Percentiles rank a stretch among this genome's conserved stretches.
These are phyloP conservation scores for Chlamydomonas schloesseri DNA, from an alignment of 139 green algal species.

Conservation along the genomic window DNA sequence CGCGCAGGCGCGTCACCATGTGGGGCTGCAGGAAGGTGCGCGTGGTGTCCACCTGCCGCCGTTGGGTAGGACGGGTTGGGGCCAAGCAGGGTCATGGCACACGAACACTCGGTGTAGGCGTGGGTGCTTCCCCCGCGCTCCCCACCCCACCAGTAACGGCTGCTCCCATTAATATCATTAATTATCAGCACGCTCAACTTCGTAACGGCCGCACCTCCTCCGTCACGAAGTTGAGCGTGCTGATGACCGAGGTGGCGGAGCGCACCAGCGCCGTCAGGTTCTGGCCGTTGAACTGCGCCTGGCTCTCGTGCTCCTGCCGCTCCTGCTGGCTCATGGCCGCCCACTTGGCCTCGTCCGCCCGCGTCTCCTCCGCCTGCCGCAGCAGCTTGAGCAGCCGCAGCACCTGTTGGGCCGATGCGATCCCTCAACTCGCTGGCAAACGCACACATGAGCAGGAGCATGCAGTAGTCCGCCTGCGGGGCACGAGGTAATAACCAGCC, in stretches of 20 bases:
- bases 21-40: constrained; percentile 79
- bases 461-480: too few relatives aligned
- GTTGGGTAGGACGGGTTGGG: not conserved
- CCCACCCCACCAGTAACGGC: too few relatives aligned
- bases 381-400: constrained; percentile 85
- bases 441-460: too few relatives aligned
- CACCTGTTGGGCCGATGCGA: not conserved
- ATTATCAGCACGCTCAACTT: constrained; percentile 81
- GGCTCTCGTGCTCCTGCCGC: constrained; percentile 45
- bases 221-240: constrained; percentile 83
- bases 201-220: constrained; percentile 71
- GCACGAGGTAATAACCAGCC: too few relatives aligned
- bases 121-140: too few relatives aligned
- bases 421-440: too few relatives aligned
- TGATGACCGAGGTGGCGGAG: constrained; percentile 70
- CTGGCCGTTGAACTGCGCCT: constrained; percentile 39
- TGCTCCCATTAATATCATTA: too few relatives aligned
- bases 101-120: too few relatives aligned
- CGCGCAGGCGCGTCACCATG: constrained; percentile 88
- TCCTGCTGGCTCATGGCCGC: constrained; percentile 54
- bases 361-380: constrained; percentile 70
- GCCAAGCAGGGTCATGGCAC: not conserved
- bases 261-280: constrained; percentile 65
- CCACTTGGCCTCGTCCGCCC: constrained; percentile 60
- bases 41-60: constrained; percentile 19